phyloP scores from a whole-genome alignment of 768 basidiomycete species.

The Cubamyces sp. region DNA sequence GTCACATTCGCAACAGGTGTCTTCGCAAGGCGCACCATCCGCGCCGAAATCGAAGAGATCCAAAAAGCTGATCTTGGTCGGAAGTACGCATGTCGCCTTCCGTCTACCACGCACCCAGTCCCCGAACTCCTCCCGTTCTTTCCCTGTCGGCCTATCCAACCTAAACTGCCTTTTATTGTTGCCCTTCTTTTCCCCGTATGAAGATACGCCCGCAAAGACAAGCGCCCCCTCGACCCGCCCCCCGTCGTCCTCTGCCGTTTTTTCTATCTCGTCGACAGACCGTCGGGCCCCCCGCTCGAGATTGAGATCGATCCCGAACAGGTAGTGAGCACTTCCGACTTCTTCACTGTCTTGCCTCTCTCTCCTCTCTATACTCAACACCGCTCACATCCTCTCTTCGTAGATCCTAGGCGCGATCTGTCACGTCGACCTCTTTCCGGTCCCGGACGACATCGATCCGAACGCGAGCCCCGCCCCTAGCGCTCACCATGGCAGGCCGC shows the following conservation, averaged over 20 bases:
- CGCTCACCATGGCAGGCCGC: neutral
- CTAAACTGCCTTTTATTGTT: constrained; percentile 3
- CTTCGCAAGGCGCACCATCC: constrained; percentile 60
- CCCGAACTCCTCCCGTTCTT: neutral
- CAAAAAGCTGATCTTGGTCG: constrained; percentile 71
- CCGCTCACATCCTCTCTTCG: neutral
- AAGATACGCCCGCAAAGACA: constrained; percentile 62
- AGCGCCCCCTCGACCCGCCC: constrained; percentile 68
- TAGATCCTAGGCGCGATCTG: constrained; percentile 60
- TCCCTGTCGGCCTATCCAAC: neutral
- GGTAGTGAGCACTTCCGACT: neutral
- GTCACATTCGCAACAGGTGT: constrained; percentile 63
- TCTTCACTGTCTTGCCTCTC: neutral
- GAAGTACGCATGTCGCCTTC: constrained; percentile 47
- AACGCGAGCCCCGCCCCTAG: constrained; percentile 5
- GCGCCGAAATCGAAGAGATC: constrained; percentile 57
- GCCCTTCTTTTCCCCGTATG: neutral
- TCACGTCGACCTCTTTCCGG: constrained; percentile 77
- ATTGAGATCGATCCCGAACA: constrained; percentile 4
- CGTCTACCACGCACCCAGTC: neutral
- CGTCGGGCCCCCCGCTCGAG: constrained; percentile 15
- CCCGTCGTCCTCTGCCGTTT: constrained; percentile 60
- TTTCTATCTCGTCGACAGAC: constrained; percentile 49
- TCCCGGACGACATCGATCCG: constrained; percentile 30
- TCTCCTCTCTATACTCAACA: too few species aligned